phyloP scores from a whole-genome alignment of 1,139 yeast species.

The Wickerhamiella pararugosa region DNA sequence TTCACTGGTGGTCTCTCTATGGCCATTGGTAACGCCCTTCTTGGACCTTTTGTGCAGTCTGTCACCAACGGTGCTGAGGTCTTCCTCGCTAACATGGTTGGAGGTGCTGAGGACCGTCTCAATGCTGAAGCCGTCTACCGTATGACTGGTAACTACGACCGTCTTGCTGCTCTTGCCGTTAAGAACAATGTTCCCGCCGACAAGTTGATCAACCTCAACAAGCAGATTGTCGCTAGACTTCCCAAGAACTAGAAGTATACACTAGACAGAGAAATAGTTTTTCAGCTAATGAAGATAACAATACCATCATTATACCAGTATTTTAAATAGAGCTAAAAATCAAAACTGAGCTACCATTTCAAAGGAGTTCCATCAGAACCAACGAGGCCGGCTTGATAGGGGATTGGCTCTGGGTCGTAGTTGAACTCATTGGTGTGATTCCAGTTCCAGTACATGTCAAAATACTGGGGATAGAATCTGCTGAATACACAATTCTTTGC shows the following conservation, averaged over 20 bases:
- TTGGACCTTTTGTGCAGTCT: slow-evolving; percentile 22
- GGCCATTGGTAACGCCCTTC: slow-evolving; percentile 17
- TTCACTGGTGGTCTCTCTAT: slow-evolving; percentile 17
- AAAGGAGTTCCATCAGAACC: slow-evolving; percentile 7
- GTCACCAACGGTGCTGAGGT: slow-evolving; percentile 23
- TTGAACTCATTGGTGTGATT: slow-evolving; percentile 18
- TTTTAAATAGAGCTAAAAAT: not conserved
- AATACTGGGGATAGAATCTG: slow-evolving; percentile 17
- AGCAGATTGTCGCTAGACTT: slow-evolving; percentile 6
- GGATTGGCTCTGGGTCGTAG: slow-evolving; percentile 14
- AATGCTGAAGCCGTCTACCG: slow-evolving; percentile 14
- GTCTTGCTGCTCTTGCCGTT: slow-evolving; percentile 10
- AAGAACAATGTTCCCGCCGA: slow-evolving; percentile 13
- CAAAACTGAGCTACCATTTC: not conserved
- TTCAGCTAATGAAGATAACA: too few relatives aligned
- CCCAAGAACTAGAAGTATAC: slow-evolving; percentile 1
- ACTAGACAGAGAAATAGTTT: too few relatives aligned
- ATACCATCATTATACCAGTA: not conserved
- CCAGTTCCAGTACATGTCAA: slow-evolving; percentile 23
- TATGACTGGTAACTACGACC: slow-evolving; percentile 17
- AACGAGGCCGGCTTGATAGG: slow-evolving; percentile 15
- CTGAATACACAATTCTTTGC: slow-evolving; percentile 18
- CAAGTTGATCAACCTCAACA: slow-evolving; percentile 11
- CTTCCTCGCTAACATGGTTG: slow-evolving; percentile 18
- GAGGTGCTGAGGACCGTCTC: slow-evolving; percentile 15